phyloP scores from a whole-genome alignment of 306 rosid genomes.

The Arachis stenosperma region DNA sequence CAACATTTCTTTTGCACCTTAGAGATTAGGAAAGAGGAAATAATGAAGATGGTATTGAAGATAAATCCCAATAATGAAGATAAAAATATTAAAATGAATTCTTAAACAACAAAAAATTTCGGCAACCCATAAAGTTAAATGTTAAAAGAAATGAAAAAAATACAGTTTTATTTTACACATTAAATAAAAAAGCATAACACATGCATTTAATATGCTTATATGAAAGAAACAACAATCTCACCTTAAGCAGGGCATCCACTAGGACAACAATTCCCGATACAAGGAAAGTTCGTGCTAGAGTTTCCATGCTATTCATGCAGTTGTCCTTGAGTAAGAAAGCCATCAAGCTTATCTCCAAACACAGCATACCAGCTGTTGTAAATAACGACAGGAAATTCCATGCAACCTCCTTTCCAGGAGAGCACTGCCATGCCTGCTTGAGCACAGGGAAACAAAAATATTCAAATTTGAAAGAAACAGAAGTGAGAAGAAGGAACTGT shows the following conservation, averaged over 20 bases:
- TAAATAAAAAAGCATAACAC: conserved; percentile 15
- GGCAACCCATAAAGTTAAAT: neutral
- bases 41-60: neutral
- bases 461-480: neutral
- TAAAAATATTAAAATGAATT: neutral
- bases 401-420: conserved; percentile 60
- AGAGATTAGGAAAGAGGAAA: conserved; percentile 40
- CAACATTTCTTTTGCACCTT: conserved; percentile 58
- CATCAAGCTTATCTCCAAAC: conserved; percentile 72
- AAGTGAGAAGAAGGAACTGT: neutral
- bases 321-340: conserved; percentile 67
- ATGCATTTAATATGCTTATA: neutral
- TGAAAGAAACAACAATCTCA: conserved; percentile 34
- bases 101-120: neutral
- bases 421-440: conserved; percentile 70
- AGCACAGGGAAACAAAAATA: conserved; percentile 7
- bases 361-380: conserved; percentile 66
- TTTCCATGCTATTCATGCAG: conserved; percentile 59
- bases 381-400: conserved; percentile 72
- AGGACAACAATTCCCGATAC: conserved; percentile 62
- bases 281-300: conserved; percentile 54
- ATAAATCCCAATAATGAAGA: neutral
- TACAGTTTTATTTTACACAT: conserved; percentile 9
- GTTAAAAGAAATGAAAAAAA: neutral
- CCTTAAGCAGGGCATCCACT: conserved; percentile 76